These are phyloP conservation scores for Drosera capensis DNA, from an alignment of 148 eudicot genomes.

Conservation along the genomic window DNA sequence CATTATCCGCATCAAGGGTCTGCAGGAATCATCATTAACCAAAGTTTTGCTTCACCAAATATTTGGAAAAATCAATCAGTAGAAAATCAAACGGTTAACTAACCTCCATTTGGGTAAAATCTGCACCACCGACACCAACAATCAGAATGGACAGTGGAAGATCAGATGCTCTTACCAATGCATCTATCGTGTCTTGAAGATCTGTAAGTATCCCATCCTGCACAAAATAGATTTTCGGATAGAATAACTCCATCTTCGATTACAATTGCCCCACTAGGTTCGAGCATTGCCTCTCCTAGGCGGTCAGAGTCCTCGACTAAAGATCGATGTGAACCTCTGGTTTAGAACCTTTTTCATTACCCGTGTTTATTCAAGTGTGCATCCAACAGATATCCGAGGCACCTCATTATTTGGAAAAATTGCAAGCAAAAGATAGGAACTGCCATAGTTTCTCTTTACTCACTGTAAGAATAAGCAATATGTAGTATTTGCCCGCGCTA, in stretches of 20 bases:
- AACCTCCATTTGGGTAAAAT: slow-evolving; percentile 89
- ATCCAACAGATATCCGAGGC: no score
- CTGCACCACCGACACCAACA: slow-evolving; percentile 87
- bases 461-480: slow-evolving; percentile 79
- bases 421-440: neutral
- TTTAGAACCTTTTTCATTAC: no score
- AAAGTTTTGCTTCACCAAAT: neutral
- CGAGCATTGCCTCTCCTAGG: no score
- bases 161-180: slow-evolving; percentile 75
- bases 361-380: no score
- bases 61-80: neutral
- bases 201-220: slow-evolving; percentile 94
- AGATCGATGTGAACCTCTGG: no score
- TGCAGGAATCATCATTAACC: slow-evolving; percentile 11
- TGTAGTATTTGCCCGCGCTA: slow-evolving; percentile 44
- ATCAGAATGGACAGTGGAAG: slow-evolving; percentile 77
- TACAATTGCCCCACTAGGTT: no score
- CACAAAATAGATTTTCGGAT: no score
- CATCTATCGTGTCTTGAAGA: slow-evolving; percentile 68
- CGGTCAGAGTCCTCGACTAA: no score
- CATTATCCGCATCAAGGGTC: slow-evolving; percentile 89
- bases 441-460: neutral
- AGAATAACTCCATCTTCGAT: neutral
- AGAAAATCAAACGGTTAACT: neutral
- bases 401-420: no score